Base-by-base conservation (phyloP, 2,329 filamentous ascomycete genomes). In the Fusarium austroafricanum region DNA sequence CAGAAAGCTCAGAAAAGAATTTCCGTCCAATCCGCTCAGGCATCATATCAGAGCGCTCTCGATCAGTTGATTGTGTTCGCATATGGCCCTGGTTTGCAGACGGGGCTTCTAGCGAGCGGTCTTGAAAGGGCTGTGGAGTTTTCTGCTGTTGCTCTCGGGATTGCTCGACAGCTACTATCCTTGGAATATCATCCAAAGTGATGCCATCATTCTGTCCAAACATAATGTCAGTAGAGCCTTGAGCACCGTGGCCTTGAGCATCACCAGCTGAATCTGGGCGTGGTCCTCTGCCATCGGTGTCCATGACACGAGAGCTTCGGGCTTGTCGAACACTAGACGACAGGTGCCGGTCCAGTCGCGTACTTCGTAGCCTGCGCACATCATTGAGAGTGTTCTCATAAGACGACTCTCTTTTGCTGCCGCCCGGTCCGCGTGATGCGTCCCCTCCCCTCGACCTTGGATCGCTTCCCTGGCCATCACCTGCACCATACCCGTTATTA, bases 331-430 rank as follows among this genome's bases (percentile, higher is more conserved):
- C 94, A 50, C 94, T 97, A 21, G 93, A 96, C 35, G 95, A 98
- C 42, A 99, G 82, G 74, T 97, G 93, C 75, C 96, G 95, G 75
- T 99, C 95, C 76, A 98, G 90, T 29, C 96, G 90, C 21, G 95
- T 98, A 65, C 96, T 98, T 69, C 95, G 90, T 61, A 99, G 81
- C 65, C 96, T 88, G 73, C 94, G 90, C 76, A 99, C 96, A 79
- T 99, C 96, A 70, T 96, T 96, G 71, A 99, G 90, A 45, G 95
- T 97, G 80, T 94, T 96, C 81, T 98, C 95, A 76, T 98, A 96
- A 28, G 92, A 93, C 51, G 92, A 93, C 73, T 90, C 87, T 69
- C 89, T 86, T 55, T 71, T 79, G 43, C 76, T 78, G 50, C 68
- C 67, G 40, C 62, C 59, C 20, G 54, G 59, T 17, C 62, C 67